Base-by-base conservation (phyloP, 176 grass and related monocot genomes). In the Lolium multiflorum region DNA sequence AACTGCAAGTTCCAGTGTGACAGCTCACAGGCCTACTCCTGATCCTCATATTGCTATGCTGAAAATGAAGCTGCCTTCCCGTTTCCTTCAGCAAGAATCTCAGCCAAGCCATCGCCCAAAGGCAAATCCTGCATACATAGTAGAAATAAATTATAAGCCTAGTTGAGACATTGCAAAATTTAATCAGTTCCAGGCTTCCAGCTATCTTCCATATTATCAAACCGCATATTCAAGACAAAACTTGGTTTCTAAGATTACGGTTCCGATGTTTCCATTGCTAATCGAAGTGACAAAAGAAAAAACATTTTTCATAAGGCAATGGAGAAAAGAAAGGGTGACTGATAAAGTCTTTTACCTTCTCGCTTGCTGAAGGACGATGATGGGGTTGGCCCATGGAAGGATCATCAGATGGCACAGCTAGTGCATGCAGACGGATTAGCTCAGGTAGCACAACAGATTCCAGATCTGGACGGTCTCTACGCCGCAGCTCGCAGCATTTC, bases 401-500 rank as follows among this genome's bases (percentile, higher is more conserved):
- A 28, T 44, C 18, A 38, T 71, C 70, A 3, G 81, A 61, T 50
- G 85, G 89, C 48, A 77, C 79, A n/a, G 75, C 83, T 16, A 94
- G 55, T n/a, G 81, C 60, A 57, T 86, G 71, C 60, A 97, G 68
- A 59, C 83, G 70, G 47, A 70, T 46, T 14, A 97, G 77, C 81
- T 94, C 92, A 3, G 90, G 94, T 76, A 97, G 58, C 39, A 97
- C 88, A 39, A 89, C 86, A 3, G 90, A 85, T 75, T 89, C 94
- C 31, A 97, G 81, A 54, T 94, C 88, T 0, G 94, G 86, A 37
- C 94, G 94, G 35, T 97, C 94, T 78, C 82, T 89, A 44, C 81
- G 85, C 77, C 92, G 73, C 74, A 97, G 62, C 88, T 97, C 94
- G 43, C 89, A 91, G 86, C 94, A 97, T 80, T 89, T 94, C 16